A percentile compares a stretch with the other conserved stretches of the same genome.
These are phyloP conservation scores for Byssothecium circinans DNA, from an alignment of 2,329 filamentous ascomycete genomes.

Conservation along the genomic window DNA sequence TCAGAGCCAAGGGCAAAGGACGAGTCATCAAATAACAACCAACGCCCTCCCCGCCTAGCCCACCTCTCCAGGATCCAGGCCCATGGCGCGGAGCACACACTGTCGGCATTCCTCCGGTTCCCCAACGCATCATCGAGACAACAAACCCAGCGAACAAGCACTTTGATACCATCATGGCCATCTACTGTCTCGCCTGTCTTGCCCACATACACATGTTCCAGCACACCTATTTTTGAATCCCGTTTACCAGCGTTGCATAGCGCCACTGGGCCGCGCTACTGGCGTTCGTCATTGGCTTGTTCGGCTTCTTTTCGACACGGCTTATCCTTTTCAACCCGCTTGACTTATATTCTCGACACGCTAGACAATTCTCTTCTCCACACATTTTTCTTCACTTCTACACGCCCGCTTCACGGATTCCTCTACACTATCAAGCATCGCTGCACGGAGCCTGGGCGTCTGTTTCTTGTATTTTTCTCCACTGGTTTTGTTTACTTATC, in stretches of 20 bases:
- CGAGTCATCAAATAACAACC: conserved; percentile 41
- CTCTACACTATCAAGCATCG: neutral
- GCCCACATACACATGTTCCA: conserved; percentile 22
- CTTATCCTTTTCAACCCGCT: neutral
- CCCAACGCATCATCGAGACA: conserved; percentile 36
- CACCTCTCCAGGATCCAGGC: conserved; percentile 13
- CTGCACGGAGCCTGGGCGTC: conserved; percentile 1
- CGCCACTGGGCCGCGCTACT: conserved; percentile 7
- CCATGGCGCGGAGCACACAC: conserved; percentile 23
- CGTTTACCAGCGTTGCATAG: conserved; percentile 44
- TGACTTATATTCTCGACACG: conserved; percentile 3
- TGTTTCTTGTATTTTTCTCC: conserved; percentile 3
- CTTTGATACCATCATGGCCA: conserved; percentile 38
- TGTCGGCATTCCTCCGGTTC: conserved; percentile 31
- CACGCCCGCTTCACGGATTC: neutral
- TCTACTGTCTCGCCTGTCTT: conserved; percentile 28
- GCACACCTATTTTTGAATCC: conserved; percentile 20
- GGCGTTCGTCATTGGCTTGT: conserved; percentile 4
- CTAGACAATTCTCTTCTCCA: conserved; percentile 6
- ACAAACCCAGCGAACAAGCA: conserved; percentile 29
- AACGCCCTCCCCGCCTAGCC: conserved; percentile 20
- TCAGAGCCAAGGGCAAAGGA: conserved; percentile 49
- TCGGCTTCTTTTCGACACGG: neutral
- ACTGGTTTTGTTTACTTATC: neutral
- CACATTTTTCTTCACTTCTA: conserved; percentile 1